Conservation (phyloP, 2,329 filamentous ascomycete genomes). For the Dactylellina haptotyla region DNA sequence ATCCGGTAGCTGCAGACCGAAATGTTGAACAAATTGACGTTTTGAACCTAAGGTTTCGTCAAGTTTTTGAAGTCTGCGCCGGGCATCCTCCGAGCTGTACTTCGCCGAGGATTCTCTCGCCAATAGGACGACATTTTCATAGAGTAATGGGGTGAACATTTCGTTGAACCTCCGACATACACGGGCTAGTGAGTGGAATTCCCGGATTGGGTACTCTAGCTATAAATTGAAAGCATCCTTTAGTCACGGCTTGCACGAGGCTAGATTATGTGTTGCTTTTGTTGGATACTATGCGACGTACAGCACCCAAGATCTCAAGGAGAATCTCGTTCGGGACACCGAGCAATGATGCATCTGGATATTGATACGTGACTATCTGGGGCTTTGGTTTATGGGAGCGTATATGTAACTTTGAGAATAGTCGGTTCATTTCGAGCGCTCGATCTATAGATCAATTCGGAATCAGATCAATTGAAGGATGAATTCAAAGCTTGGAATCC, state of each 20-base stretch:
- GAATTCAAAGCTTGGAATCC: too few relatives aligned
- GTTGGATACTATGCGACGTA: conserved; percentile 22
- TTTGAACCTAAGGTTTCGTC: neutral
- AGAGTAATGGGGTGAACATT: conserved; percentile 20
- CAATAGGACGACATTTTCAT: neutral
- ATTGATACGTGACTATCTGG: neutral
- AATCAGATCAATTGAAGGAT: too few relatives aligned
- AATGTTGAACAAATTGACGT: neutral
- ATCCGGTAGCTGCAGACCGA: conserved; percentile 4
- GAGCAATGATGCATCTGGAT: neutral
- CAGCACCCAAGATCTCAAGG: conserved; percentile 7
- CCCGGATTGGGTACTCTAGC: neutral
- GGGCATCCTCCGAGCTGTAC: neutral
- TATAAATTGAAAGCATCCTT: neutral
- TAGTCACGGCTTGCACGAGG: neutral
- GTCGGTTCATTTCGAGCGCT: neutral
- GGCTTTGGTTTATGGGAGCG: neutral
- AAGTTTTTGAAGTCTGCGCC: neutral
- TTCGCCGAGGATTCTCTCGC: neutral
- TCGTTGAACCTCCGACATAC: conserved; percentile 7
- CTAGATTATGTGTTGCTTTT: conserved; percentile 5
- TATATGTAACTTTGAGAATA: neutral
- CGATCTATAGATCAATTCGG: neutral
- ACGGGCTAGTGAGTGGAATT: neutral
- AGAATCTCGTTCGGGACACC: conserved; percentile 16